Evolutionary conservation across 176 grass and related monocot species (phyloP).

Genomic region (Aegilops bicornis): DNA sequence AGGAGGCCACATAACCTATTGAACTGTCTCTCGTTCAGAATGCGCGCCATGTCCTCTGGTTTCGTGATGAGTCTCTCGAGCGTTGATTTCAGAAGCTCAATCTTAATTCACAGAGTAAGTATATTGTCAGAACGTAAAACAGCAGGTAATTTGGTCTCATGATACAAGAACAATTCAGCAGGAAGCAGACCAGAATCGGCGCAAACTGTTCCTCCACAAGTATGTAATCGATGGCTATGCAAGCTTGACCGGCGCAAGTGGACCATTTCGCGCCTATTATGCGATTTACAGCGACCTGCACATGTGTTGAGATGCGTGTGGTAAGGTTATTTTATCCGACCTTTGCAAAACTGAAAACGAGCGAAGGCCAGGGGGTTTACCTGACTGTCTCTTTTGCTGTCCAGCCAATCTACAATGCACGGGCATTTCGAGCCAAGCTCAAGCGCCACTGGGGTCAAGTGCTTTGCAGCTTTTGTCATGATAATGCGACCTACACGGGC

Average conservation of each 20-base stretch:
- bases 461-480: conserved; percentile 74
- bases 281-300: conserved; percentile 57
- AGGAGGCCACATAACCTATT: conserved; percentile 51
- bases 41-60: conserved; percentile 45
- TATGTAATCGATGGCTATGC: conserved; percentile 79
- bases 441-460: conserved; percentile 76
- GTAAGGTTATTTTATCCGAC: not conserved
- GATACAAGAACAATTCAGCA: not conserved
- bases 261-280: conserved; percentile 73
- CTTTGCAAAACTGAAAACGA: not conserved
- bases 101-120: conserved; percentile 42
- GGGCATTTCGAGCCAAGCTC: conserved; percentile 91
- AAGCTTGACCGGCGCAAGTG: conserved; percentile 70
- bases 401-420: conserved; percentile 64
- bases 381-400: conserved; percentile 42
- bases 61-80: conserved; percentile 43
- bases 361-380: not conserved
- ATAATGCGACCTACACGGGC: conserved; percentile 56
- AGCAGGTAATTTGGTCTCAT: not conserved
- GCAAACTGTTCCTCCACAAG: conserved; percentile 76
- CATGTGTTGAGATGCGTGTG: too few species aligned
- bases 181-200: conserved; percentile 42
- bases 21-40: conserved; percentile 61
- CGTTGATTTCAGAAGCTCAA: conserved; percentile 65
- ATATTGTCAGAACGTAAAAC: not conserved